Evolutionary conservation across 108 stramenopile genomes (phyloP).

Genomic region (Skeletonema tropicum): DNA sequence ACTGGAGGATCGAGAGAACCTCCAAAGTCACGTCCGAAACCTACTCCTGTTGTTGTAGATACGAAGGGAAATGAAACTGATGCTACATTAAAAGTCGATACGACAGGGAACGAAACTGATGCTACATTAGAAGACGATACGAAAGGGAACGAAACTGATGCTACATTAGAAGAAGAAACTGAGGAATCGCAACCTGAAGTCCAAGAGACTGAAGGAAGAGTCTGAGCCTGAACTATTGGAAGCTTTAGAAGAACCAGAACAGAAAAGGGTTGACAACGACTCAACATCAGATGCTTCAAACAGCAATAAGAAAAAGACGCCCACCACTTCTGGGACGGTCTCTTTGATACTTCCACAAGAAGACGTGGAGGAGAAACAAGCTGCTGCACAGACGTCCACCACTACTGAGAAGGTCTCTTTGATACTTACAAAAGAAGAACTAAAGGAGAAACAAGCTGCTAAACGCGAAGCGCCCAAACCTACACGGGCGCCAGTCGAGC

Average conservation of each 20-base stretch:
- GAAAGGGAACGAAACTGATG: not conserved
- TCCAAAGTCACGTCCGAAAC: not conserved
- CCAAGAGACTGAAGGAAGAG: too few species aligned
- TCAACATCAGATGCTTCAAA: not conserved
- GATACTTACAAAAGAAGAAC: not conserved
- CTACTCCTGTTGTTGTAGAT: not conserved
- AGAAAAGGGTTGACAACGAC: too few species aligned
- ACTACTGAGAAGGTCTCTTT: not conserved
- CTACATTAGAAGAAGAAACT: not conserved
- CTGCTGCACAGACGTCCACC: not conserved
- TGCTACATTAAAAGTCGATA: not conserved
- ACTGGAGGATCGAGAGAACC: not conserved
- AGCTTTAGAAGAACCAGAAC: too few species aligned
- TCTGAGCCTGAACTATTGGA: too few species aligned
- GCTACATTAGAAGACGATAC: not conserved
- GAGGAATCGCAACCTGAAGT: not conserved
- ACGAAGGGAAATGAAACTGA: not conserved
- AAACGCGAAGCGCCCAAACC: not conserved
- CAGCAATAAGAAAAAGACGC: not conserved
- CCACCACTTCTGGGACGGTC: not conserved
- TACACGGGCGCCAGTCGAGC: not conserved
- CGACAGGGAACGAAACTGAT: not conserved
- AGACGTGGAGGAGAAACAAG: not conserved
- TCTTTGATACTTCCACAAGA: not conserved
- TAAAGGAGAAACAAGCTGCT: not conserved